Base-by-base conservation (phyloP, 2,329 filamentous ascomycete species). In the Hymenoscyphus salicellus region DNA sequence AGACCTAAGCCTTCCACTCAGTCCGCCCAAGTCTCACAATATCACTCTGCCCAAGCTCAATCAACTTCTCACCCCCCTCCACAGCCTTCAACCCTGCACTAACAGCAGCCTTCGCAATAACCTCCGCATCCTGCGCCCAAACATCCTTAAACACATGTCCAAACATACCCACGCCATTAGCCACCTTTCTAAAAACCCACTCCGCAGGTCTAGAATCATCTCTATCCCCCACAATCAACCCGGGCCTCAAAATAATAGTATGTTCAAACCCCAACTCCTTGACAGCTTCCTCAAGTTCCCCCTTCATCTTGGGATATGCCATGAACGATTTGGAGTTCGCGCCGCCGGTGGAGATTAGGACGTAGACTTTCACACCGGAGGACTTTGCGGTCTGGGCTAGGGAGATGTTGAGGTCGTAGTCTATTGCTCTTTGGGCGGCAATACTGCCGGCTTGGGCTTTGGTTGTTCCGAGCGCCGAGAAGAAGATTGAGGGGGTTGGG, bases 351-450 rank as follows among this genome's bases (percentile, higher is more conserved):
- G 46, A 82, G 61, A 76, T 73, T 1, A 76, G 65, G 26, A 97
- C 88, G 61, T 74, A 76, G n/a, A 89, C 89, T 69, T 86, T 86
- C 11, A 86, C 84, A 41, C 92, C 92, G 0, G 88, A 86, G 3
- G 83, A 84, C 74, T 89, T 91, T 55, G 93, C 92, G 0, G 89
- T 87, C 66, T 84, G 83, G 3, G 91, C 93, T 28, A 96, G 82
- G 69, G 89, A 88, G 58, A 96, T 77, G 77, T 96, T 96, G 55
- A 97, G 82, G 74, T 95, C 92, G 75, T 93, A 86, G 79, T 97
- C 94, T 69, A 97, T 91, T 74, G 91, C 90, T 79, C 92, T 90
- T 79, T 97, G 94, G 67, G 88, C 87, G 32, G 87, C 89, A 69
- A 96, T 79, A 64, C 89, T 83, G 66, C 93, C 93, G 0, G 92